Evolutionary conservation across 1,284 basidiomycete species (phyloP), one percentile per base, ranked within the genome.

Genomic region (Omphalotus olearius): DNA sequence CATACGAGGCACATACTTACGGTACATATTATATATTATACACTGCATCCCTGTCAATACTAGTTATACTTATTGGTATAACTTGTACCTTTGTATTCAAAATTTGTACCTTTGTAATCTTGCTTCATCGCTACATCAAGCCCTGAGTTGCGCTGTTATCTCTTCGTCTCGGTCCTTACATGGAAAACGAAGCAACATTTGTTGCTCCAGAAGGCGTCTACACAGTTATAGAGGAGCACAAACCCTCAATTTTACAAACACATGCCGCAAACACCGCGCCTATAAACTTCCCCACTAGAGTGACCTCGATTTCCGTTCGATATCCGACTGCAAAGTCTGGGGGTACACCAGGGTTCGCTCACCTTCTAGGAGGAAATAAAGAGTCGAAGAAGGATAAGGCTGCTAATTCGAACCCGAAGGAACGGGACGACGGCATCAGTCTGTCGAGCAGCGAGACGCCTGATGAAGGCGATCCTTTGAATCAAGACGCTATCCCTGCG

Each of bases 171-270:
- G 23, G 23, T 23, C 18, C 16, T 45, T 45, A 14, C 25, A 90
- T 90, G 85, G 87, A 90, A 73, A 87, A 79, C 75, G 88, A 88
- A 50, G 77, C 78, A 52, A 85, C 86, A 17, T 91, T 92, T 68
- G 83, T 90, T 53, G 89, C 89, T 33, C 89, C 90, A 53, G 90
- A 92, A 67, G 90, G 89, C 60, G 87, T 91, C 50, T 92, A 92
- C 70, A 83, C 87, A 17, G 78, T 90, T 63, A 87, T 83, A n/a
- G 89, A 91, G 61, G 88, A 91, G 62, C 83, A 88, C 73, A 90
- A 84, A 65, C 82, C 85, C 0, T 70, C 76, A 42, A 61, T 70
- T 36, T 58, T 76, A 42, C 74, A 78, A 49, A 69, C 74, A 25
- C 65, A 78, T 51, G 69, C 76, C 23, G 70, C 73, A 57, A 72